Evolutionary conservation across 2,329 filamentous ascomycete genomes (phyloP).

Genomic region (Aspergillus fumigatus): DNA sequence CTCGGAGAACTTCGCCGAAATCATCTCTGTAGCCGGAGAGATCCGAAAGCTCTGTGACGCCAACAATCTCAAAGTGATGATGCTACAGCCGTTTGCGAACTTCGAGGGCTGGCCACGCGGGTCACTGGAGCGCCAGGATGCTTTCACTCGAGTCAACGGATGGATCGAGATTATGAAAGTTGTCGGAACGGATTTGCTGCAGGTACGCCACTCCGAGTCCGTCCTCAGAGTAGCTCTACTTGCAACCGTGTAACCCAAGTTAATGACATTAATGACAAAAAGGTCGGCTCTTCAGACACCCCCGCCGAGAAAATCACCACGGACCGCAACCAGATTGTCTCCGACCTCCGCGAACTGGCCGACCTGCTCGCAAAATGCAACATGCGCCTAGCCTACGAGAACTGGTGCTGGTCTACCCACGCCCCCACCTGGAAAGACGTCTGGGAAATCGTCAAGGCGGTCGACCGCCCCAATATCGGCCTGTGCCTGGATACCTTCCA

Average conservation of each 20-base stretch:
- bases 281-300: conserved; percentile 62
- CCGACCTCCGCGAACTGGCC: conserved; percentile 60
- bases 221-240: too few relatives aligned
- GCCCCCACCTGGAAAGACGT: conserved; percentile 65
- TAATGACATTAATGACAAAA: background rate
- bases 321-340: conserved; percentile 49
- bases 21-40: conserved; percentile 52
- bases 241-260: background rate
- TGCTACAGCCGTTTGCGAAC: conserved; percentile 71
- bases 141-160: conserved; percentile 57
- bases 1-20: conserved; percentile 55
- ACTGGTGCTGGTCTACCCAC: conserved; percentile 75
- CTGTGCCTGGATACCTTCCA: conserved; percentile 78
- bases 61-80: conserved; percentile 58
- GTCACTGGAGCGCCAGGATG: conserved; percentile 55
- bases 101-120: conserved; percentile 69
- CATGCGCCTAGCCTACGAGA: conserved; percentile 68
- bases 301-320: conserved; percentile 50
- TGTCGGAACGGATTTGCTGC: conserved; percentile 64
- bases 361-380: conserved; percentile 56
- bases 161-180: conserved; percentile 71
- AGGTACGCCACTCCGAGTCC: conserved; percentile 47
- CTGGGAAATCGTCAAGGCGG: conserved; percentile 63
- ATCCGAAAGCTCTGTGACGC: conserved; percentile 53
- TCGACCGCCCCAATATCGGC: conserved; percentile 63